Evolutionary conservation across 495 filamentous ascomycete species (phyloP), one percentile per base, ranked within the genome.

Genomic region (Aspergillus ellipticus): DNA sequence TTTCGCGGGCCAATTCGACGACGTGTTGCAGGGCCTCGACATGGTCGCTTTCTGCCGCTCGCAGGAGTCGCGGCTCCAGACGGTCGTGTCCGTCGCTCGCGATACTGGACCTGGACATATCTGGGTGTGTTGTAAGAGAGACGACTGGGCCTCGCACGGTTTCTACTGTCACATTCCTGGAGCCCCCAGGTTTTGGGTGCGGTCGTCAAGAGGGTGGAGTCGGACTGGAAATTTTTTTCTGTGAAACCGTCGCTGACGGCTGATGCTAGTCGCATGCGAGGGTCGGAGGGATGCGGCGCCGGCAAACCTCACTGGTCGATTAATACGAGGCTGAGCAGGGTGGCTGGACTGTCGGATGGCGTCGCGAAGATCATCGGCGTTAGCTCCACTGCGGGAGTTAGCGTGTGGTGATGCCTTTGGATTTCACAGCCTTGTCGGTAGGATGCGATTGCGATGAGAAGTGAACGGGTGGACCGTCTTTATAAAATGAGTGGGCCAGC

Each of bases 11-110:
- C 2, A 68, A 53, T 6, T 68, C 64, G 52, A 82, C 62, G 6
- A 77, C 67, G 11, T 69, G 62, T 4, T 56, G 58, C 13, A 80
- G 66, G 4, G 67, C 51, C 6, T 74, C 66, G 24, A 71, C 20
- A 46, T 78, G 62, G 55, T 79, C 68, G 39, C 69, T 68, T 42
- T 79, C 77, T 21, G 72, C 76, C 4, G 80, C 79, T 48, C 77
- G 76, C 1, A 82, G 69, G n/a, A 83, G 66, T 8, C 76, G 72
- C 7, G 78, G 79, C 52, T 83, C 80, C 41, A 81, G 68, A 26
- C 80, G 75, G 29, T 79, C 76, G 55, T 73, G 67, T 58, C 61
- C 65, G 51, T 76, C 72, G 58, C 72, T 75, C 13, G 66, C 64
- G 35, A 74, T 61, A 56, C 68, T 76, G 17, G 75, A 74, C 22